Evolutionary conservation across 2,329 filamentous ascomycete genomes (phyloP), one percentile per base, ranked within the genome.

Genomic region (Metarhizium robertsii): DNA sequence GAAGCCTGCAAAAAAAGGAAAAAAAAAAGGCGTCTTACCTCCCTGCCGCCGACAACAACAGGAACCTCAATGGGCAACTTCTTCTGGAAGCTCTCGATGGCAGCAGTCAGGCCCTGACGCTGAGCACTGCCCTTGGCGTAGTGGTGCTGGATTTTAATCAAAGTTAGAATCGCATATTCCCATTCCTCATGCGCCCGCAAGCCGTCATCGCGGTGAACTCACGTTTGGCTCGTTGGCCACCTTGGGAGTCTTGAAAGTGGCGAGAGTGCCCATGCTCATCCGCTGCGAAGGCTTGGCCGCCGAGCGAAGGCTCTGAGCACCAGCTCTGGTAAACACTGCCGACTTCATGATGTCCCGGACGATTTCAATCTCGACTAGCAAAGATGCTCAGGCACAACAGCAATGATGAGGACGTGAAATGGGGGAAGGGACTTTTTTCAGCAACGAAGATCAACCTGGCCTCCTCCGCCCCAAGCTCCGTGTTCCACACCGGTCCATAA

Each of bases 221-320:
- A 96, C 92, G 70, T 96, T 99, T n/a, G 90, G 90, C 76, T 99
- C 94, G 69, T 99, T 99, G 68, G 83, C 77, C 64, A 96, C 83
- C 60, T 85, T 85, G 52, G 94, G 94, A 53, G 92, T 82, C 77
- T 90, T 92, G 81, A 96, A 97, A 58, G 84, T 80, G 52, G 91
- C 92, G 60, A 95, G 78, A 7, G 84, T 87, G 56, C 85, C 73
- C 57, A 68, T 62, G 52, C 66, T 65, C 60, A 65, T 65, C 56
- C 62, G 61, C 64, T 70, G 65, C 49, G 65, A 61, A 49, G 60
- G 59, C 56, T 61, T 58, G 54, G 61, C 57, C 48, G 66, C 66
- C 51, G 59, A 63, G 56, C 69, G 65, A 53, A 71, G 63, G 59
- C 65, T 58, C 55, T 62, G 64, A 58, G 62, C 61, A 49, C 69